A percentile compares a stretch with the other conserved stretches of the same genome.
These are phyloP conservation scores for Bruguiera gymnorhiza DNA, from an alignment of 345 rosid species.

Conservation along the genomic window DNA sequence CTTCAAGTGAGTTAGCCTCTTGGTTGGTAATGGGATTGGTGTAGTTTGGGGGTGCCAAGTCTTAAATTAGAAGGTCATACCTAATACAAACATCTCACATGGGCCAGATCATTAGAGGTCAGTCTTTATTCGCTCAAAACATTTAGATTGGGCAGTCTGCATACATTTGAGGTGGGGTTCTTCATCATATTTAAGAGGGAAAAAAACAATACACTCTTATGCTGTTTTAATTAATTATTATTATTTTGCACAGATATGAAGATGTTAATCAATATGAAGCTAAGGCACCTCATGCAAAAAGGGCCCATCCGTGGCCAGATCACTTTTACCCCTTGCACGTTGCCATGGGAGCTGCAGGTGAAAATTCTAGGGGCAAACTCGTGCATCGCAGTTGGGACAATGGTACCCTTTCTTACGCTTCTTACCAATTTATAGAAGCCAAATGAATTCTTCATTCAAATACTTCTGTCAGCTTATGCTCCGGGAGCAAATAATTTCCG, in stretches of 20 bases:
- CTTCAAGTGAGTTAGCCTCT: no score
- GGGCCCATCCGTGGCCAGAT: conserved; percentile 84
- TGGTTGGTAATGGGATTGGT: no score
- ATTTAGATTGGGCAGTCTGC: no score
- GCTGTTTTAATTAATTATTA: neutral
- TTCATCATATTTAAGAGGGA: no score
- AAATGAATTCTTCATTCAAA: conserved; percentile 15
- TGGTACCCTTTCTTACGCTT: conserved; percentile 71
- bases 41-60: no score
- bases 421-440: conserved; percentile 57
- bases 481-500: no score
- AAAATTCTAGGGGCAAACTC: conserved; percentile 55
- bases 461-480: no score
- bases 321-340: conserved; percentile 91
- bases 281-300: conserved; percentile 70
- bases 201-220: neutral
- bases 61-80: no score
- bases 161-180: no score
- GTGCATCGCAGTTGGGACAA: conserved; percentile 75
- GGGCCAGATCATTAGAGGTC: no score
- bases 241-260: conserved; percentile 41
- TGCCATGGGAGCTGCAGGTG: conserved; percentile 88
- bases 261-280: conserved; percentile 67
- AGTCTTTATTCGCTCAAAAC: no score
- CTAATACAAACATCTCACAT: no score